Conservation (phyloP, 2,329 filamentous ascomycete genomes). For the Neopestalotiopsis rosae region DNA sequence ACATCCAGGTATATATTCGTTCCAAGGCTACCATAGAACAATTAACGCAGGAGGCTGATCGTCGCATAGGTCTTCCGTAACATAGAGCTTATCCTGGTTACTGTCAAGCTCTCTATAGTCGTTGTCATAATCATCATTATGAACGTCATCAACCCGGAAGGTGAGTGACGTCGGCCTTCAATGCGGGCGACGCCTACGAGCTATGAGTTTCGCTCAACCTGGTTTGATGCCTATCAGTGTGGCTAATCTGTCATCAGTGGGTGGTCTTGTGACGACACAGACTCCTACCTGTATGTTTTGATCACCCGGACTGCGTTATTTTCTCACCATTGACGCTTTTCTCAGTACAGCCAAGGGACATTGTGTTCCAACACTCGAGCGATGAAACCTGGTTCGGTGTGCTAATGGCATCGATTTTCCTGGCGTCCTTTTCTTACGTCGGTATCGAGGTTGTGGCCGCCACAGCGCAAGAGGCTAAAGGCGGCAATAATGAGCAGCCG, state of each 20-base stretch:
- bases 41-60: neutral
- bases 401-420: neutral
- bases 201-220: too few species aligned
- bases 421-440: neutral
- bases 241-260: too few species aligned
- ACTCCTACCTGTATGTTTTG: neutral
- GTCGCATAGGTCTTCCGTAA: neutral
- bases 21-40: too few species aligned
- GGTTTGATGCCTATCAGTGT: too few species aligned
- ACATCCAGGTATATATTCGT: neutral
- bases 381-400: neutral
- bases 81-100: neutral
- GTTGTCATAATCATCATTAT: neutral
- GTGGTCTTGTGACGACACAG: too few species aligned
- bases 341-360: neutral
- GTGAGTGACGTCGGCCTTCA: neutral
- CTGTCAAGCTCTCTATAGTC: neutral
- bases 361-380: neutral
- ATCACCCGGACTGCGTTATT: neutral
- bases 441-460: neutral
- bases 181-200: neutral
- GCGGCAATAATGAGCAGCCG: too few species aligned
- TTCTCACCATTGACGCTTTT: too few species aligned
- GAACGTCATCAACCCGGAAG: constrained; percentile 1
- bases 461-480: neutral